Conservation (phyloP, 2,329 filamentous ascomycete species). For the Chalaropsis ovoidea region DNA sequence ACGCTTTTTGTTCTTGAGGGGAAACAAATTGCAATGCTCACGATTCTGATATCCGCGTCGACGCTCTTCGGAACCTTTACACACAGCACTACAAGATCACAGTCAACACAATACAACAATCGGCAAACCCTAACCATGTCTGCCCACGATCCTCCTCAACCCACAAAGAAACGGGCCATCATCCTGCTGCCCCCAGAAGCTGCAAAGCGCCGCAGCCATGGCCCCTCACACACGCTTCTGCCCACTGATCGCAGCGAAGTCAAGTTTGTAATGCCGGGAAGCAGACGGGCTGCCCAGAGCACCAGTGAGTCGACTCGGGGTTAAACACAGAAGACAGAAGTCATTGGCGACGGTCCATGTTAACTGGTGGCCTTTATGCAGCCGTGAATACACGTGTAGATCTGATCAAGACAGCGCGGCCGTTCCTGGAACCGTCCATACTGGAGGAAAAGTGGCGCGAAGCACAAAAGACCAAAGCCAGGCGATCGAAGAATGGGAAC, state of each 20-base stretch:
- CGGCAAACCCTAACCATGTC: neutral
- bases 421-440: conserved; percentile 32
- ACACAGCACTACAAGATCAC: no score
- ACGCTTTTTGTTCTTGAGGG: neutral
- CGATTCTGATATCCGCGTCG: no score
- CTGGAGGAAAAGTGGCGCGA: conserved; percentile 27
- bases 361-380: neutral
- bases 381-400: neutral
- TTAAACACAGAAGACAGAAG: neutral
- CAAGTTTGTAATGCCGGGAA: conserved; percentile 22
- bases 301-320: neutral
- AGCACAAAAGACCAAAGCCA: conserved; percentile 10
- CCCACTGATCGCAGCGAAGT: conserved; percentile 16
- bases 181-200: neutral
- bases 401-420: conserved; percentile 29
- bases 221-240: neutral
- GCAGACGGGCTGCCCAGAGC: conserved; percentile 9
- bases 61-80: no score
- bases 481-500: neutral
- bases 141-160: neutral
- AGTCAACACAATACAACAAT: neutral
- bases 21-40: no score
- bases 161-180: neutral
- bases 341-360: no score
- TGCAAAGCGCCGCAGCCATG: neutral